Percentiles rank a stretch among this genome's conserved stretches.
phyloP scores from a whole-genome alignment of 2,329 filamentous ascomycete genomes.

The Calonectria henricotiae region DNA sequence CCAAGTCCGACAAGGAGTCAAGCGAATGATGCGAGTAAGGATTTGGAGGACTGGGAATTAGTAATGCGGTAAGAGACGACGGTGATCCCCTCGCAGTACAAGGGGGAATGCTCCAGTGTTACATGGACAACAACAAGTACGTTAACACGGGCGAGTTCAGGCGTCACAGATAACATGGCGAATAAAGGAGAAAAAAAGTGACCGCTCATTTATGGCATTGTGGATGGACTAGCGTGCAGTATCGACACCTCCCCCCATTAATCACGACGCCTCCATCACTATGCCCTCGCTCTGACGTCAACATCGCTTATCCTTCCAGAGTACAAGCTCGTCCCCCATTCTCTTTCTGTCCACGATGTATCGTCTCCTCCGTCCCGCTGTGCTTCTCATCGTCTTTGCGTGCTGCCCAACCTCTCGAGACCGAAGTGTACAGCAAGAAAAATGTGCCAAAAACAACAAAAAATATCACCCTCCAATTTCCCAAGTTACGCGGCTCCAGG shows the following conservation, averaged over 20 bases:
- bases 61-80: not conserved
- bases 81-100: not conserved
- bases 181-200: not conserved
- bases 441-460: slow-evolving; percentile 29
- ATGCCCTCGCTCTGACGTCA: slow-evolving; percentile 41
- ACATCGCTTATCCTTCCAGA: slow-evolving; percentile 53
- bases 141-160: too few species aligned
- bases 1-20: slow-evolving; percentile 7
- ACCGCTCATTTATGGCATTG: slow-evolving; percentile 41
- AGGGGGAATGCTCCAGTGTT: not conserved
- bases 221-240: slow-evolving; percentile 46
- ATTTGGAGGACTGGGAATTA: slow-evolving; percentile 32
- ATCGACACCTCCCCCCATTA: slow-evolving; percentile 48
- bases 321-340: slow-evolving; percentile 47
- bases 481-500: slow-evolving; percentile 12
- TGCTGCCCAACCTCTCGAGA: slow-evolving; percentile 15
- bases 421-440: slow-evolving; percentile 6
- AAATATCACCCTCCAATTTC: slow-evolving; percentile 28
- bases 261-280: slow-evolving; percentile 48
- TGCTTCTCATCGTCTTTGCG: slow-evolving; percentile 27
- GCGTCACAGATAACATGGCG: not conserved
- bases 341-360: slow-evolving; percentile 39
- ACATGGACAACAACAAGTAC: not conserved
- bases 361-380: slow-evolving; percentile 19
- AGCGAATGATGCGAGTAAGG: slow-evolving; percentile 32